Evolutionary conservation across 768 basidiomycete species (phyloP), one percentile per base, ranked within the genome.

Genomic region (Tulasnella sp.): DNA sequence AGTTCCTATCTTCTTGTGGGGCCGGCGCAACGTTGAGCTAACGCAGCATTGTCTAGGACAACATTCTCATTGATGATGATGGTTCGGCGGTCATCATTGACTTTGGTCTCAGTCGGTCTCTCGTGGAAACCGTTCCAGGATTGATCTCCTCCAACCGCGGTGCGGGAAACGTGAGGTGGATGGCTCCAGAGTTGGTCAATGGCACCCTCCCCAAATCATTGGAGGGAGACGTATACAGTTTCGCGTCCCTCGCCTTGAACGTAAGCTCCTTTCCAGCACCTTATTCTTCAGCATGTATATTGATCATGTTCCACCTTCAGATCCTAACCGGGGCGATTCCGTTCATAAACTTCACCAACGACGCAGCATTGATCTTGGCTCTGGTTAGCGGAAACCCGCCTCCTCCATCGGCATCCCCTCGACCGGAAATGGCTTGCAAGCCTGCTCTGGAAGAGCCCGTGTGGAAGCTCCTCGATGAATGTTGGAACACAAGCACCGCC

Each of bases 41-140:
- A 68, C 36, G 16, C 34, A 2, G 75, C 6, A 31, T 9, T 12
- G 9, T 44, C 7, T 16, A 75, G 78, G 71, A 52, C 31, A 79
- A 79, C 48, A 34, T 79, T 8, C 78, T 79, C n/a, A 71, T 79
- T 34, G 72, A 79, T 72, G 40, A 40, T 10, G 73, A 79, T 34
- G 75, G 75, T 56, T 24, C 27, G 8, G 46, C 78, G 44, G 27
- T 36, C 14, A 74, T 79, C 46, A 52, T 42, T n/a, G 78, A 79
- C 27, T 79, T 79, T 76, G 78, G 78, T n/a, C 73, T 79, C 34
- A 75, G 72, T 18, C n/a, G 56, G 27, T 34, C 58, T 27, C 24
- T 68, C 8, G n/a, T 44, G n/a, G 27, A 48, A 27, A 68, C 16
- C 6, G 12, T 68, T 12, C 34, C 62, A 16, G 62, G 27, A 34